Evolutionary conservation across 805 yeast species (phyloP), one percentile per base, ranked within the genome.

Genomic region (Nakazawaea populi): DNA sequence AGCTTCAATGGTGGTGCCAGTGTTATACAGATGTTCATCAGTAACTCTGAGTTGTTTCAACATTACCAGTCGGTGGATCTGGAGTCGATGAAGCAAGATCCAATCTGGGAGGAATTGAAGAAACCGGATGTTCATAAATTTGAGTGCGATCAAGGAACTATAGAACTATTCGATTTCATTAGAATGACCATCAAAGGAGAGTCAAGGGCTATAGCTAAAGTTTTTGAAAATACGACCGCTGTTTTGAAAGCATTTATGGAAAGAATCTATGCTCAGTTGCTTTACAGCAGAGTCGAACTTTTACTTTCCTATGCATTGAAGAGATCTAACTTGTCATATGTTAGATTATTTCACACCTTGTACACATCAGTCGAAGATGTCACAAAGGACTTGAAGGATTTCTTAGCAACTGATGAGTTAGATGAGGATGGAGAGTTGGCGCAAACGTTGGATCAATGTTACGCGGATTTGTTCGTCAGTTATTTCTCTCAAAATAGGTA

Each of bases 1-100:
- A 87, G 83, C 54, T 92, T 83, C 70, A 91, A 92, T 61, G 92
- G 89, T 18, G 97, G 97, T 10, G 75, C 79, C 9, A 83, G 85
- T 52, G 92, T 91, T 7, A 85, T 89, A 7, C 89, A 85, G 61
- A 82, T 85, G 46, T 92, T 88, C 67, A 87, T 91, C 41, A 82
- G 81, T 61, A 89, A 87, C 61, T 89, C 87, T 61, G 86, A 83
- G 46, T 77, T 85, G 52, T 86, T 91, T 64, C 71, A 74, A 49
- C 69, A 76, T 55, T 76, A 79, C 52, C 57, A 73, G 53, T 63
- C 69, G n/a, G 69, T 66, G 18, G 66, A 63, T 31, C 52, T 44
- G 18, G 56, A 55, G 27, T 59, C 66, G 12, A 59, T 66, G 27
- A 65, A 71, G 29, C 70, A 72, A 24, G 72, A 76, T 55, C 80